A percentile compares a stretch with the other conserved stretches of the same genome.
phyloP scores from a whole-genome alignment of 352 stramenopile species.

The Globisporangium perplexum region DNA sequence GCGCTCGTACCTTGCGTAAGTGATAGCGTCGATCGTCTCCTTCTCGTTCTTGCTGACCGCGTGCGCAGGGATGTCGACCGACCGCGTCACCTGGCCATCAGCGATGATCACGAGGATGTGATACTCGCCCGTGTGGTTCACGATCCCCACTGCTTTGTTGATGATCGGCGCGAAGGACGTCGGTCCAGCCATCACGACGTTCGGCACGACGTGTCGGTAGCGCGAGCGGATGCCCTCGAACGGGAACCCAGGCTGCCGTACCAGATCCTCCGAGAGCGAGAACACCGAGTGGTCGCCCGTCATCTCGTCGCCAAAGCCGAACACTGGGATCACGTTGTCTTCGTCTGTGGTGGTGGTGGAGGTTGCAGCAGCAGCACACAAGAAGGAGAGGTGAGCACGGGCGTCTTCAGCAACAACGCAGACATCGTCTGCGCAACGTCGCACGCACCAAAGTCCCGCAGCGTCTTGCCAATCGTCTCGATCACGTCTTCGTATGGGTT shows the following conservation, averaged over 20 bases:
- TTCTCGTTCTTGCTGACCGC: conserved; percentile 82
- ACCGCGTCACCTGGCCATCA: conserved; percentile 82
- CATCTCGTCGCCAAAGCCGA: conserved; percentile 78
- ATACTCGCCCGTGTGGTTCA: conserved; percentile 71
- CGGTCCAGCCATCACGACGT: conserved; percentile 75
- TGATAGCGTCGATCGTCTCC: conserved; percentile 85
- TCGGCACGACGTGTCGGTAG: conserved; percentile 64
- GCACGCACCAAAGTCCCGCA: conserved; percentile 63
- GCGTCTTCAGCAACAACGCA: conserved; percentile 2
- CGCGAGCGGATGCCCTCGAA: conserved; percentile 60
- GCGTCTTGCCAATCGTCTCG: conserved; percentile 65
- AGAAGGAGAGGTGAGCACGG: background rate
- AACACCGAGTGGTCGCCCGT: conserved; percentile 79
- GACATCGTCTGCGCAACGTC: background rate
- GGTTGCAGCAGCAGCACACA: background rate
- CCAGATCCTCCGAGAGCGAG: conserved; percentile 37
- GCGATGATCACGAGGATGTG: conserved; percentile 89
- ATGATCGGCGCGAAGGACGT: conserved; percentile 87
- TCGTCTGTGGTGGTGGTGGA: conserved; percentile 61
- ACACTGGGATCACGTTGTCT: conserved; percentile 81
- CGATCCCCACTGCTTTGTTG: conserved; percentile 72
- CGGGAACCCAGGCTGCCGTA: conserved; percentile 37
- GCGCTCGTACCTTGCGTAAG: conserved; percentile 28
- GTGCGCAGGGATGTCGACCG: conserved; percentile 68
- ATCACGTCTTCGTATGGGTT: conserved; percentile 88